phyloP scores from a whole-genome alignment of 495 filamentous ascomycete genomes.

The Xeromyces bisporus region DNA sequence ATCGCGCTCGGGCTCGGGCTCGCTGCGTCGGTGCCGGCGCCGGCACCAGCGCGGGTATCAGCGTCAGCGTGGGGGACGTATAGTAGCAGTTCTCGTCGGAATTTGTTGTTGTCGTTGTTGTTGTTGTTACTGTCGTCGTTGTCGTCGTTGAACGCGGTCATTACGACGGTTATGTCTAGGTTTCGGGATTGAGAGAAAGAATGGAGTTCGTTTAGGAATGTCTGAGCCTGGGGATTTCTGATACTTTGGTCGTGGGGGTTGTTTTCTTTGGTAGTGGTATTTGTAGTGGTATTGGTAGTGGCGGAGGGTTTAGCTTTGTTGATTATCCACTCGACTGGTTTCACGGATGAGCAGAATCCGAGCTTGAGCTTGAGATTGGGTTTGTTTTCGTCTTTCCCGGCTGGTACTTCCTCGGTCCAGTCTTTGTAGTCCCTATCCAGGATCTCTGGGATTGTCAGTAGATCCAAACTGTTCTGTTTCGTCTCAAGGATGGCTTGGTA shows the following conservation, averaged over 20 bases:
- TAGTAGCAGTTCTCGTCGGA: constrained; percentile 59
- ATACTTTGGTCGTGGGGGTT: too few species aligned
- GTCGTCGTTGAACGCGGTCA: constrained; percentile 48
- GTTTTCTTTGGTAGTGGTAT: too few species aligned
- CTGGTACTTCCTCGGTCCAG: constrained; percentile 42
- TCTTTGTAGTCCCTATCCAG: constrained; percentile 86
- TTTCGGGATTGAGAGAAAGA: constrained; percentile 38
- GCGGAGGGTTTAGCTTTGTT: constrained; percentile 25
- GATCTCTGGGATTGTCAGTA: constrained; percentile 53
- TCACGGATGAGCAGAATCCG: constrained; percentile 61
- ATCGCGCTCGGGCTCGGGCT: too few species aligned
- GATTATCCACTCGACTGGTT: constrained; percentile 44
- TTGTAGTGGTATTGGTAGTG: background rate
- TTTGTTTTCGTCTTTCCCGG: constrained; percentile 8
- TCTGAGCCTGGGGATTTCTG: too few species aligned
- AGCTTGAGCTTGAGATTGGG: constrained; percentile 28
- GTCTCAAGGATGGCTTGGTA: constrained; percentile 45
- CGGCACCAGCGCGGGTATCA: constrained; percentile 18
- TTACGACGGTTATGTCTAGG: constrained; percentile 52
- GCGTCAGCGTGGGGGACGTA: constrained; percentile 33
- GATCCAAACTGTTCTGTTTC: constrained; percentile 52
- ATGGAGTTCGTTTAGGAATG: constrained; percentile 32
- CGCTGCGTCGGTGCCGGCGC: constrained; percentile 19
- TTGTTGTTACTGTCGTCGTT: constrained; percentile 25
- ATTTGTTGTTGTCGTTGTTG: constrained; percentile 22